These are phyloP conservation scores for Saposhnikovia divaricata DNA, from an alignment of 129 eudicot species.

Conservation along the genomic window DNA sequence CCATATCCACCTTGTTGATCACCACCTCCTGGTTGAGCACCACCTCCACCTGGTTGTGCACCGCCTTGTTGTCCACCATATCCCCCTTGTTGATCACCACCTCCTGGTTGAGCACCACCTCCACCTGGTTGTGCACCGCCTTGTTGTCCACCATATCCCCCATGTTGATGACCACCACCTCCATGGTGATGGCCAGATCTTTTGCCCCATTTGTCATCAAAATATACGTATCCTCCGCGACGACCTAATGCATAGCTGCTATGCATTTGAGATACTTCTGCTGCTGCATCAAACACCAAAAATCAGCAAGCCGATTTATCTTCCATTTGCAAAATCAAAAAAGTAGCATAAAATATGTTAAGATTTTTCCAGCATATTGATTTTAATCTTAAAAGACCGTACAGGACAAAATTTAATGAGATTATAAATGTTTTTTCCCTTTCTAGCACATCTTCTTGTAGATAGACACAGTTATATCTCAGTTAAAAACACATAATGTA, in stretches of 20 bases:
- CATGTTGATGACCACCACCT: neutral
- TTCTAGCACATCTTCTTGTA: neutral
- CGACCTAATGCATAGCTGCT: neutral
- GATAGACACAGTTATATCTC: neutral
- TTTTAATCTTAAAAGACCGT: too few species aligned
- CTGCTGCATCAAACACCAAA: neutral
- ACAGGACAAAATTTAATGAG: too few species aligned
- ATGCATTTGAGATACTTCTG: neutral
- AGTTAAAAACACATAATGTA: neutral
- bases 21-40: neutral
- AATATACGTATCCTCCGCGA: neutral
- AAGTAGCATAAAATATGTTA: neutral
- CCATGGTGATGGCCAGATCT: neutral
- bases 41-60: neutral
- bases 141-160: neutral
- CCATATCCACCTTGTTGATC: too few species aligned
- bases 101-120: neutral
- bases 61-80: neutral
- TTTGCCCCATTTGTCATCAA: neutral
- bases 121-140: neutral
- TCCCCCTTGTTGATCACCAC: neutral
- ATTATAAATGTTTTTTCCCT: neutral
- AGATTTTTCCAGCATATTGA: too few species aligned
- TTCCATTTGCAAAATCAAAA: neutral
- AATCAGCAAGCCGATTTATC: neutral